phyloP scores from a whole-genome alignment of 75 land plant genomes.

The Cupressus sempervirens region DNA sequence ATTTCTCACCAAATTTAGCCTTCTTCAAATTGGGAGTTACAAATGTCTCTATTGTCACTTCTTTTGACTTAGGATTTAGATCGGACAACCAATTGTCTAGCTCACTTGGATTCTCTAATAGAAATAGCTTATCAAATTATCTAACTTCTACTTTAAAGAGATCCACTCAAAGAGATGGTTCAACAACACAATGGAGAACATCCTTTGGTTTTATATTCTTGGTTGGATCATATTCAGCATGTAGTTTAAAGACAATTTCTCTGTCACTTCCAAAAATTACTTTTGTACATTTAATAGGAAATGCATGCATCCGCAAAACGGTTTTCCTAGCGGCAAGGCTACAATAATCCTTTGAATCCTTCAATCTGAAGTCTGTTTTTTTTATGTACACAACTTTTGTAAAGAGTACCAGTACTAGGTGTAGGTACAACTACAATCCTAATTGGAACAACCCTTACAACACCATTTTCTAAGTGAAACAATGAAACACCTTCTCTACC shows the following conservation, averaged over 20 bases:
- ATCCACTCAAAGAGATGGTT: constrained; percentile 66
- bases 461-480: constrained; percentile 30
- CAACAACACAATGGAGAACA: constrained; percentile 97
- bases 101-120: constrained; percentile 92
- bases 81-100: constrained; percentile 89
- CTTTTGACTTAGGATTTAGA: constrained; percentile 82
- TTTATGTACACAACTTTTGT: constrained; percentile 89
- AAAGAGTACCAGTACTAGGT: constrained; percentile 70
- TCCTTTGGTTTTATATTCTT: constrained; percentile 93
- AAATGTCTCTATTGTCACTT: constrained; percentile 64
- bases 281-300: constrained; percentile 90
- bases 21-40: constrained; percentile 57
- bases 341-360: constrained; percentile 97
- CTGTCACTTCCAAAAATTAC: constrained; percentile 68
- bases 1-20: constrained; percentile 69
- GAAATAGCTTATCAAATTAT: constrained; percentile 82
- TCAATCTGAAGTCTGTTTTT: constrained; percentile 77
- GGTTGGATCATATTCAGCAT: constrained; percentile 78
- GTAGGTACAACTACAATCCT: constrained; percentile 58
- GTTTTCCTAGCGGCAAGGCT: constrained; percentile 96
- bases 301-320: constrained; percentile 89
- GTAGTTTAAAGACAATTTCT: constrained; percentile 67
- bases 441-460: constrained; percentile 65
- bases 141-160: constrained; percentile 89
- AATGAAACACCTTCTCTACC: constrained; percentile 20